Percentiles rank a stretch among this genome's conserved stretches.
These are phyloP conservation scores for Tephrocybe sp. DNA, from an alignment of 768 basidiomycete species.

Conservation along the genomic window DNA sequence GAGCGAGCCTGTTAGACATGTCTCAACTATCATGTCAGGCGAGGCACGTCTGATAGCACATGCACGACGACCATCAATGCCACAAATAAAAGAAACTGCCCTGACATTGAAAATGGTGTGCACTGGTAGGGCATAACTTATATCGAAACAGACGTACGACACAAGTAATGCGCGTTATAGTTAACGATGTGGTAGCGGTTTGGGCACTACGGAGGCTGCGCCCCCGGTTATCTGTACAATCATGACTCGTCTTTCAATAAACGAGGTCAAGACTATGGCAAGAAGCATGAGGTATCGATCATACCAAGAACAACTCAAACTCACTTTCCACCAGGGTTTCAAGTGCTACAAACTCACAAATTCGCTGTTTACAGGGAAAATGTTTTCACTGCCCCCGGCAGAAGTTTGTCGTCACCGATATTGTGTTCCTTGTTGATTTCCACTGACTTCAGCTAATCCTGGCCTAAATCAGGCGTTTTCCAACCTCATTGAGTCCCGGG, in stretches of 20 bases:
- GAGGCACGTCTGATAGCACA: too few relatives aligned
- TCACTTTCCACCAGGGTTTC: slow-evolving; percentile 8
- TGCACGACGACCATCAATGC: too few relatives aligned
- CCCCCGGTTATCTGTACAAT: too few relatives aligned
- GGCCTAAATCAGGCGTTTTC: slow-evolving; percentile 8
- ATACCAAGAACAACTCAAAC: background rate
- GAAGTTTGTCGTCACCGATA: slow-evolving; percentile 3
- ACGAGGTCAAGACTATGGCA: slow-evolving; percentile 1
- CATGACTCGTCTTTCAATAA: background rate
- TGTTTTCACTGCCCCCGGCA: slow-evolving; percentile 6
- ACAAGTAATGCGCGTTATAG: too few relatives aligned
- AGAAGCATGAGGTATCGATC: background rate
- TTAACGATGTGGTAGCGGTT: too few relatives aligned
- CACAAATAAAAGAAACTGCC: too few relatives aligned
- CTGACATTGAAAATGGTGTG: too few relatives aligned
- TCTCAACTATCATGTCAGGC: too few relatives aligned
- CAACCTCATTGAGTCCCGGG: background rate
- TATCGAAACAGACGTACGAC: too few relatives aligned
- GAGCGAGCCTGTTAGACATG: too few relatives aligned
- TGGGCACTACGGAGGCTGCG: too few relatives aligned
- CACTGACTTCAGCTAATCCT: background rate
- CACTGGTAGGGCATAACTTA: too few relatives aligned
- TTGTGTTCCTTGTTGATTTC: slow-evolving; percentile 1
- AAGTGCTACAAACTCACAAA: background rate
- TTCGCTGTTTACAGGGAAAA: slow-evolving; percentile 3